Evolutionary conservation across 345 rosid species (phyloP), one percentile per base, ranked within the genome.

Genomic region (Rhodamnia argentea): DNA sequence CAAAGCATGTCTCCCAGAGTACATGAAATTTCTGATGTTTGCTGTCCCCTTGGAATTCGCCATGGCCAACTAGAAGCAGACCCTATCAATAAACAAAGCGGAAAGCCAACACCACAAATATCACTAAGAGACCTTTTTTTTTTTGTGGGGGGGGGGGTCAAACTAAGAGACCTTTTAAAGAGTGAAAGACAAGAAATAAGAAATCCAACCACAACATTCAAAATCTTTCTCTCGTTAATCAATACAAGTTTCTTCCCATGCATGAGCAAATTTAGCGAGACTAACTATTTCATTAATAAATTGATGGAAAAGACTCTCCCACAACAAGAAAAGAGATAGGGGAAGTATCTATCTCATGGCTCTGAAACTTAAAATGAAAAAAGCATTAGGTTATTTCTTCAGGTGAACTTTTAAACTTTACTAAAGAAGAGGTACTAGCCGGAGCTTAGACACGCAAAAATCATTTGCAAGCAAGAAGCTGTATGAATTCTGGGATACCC

Each of bases 21-120:
- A 90, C 93, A 94, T 92, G 56, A 92, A 89, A 87, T 93, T 95
- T 90, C 91, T 93, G 62, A 93, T 84, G 88, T 89, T 93, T 83
- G 96, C 89, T 86, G 98, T 94, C 51, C 97, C 98, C 83, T 92
- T 96, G 60, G 98, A 94, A 91, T 92, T 93, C 59, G 93, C 90
- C 99, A 96, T 97, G 58, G 87, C 84, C 86, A 90, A 91, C 57
- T 82, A 70, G 59, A 84, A 89, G 57, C 87, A 83, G 78, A 83
- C 86, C 90, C 95, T 92, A 89, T 75, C 86, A 89, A 87, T 47
- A 42, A 42, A 20, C 29, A 55, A 58, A 24, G 64, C 42, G 52
- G 62, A 53, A 84, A 83, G 44, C 83, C 52, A 14, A 74, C 15
- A 18, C 44, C 58, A 59, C 51, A 50, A 51, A 85, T 29, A 47